A percentile compares a stretch with the other conserved stretches of the same genome.
Evolutionary conservation across 352 stramenopile species (phyloP).

Genomic region (Hyaloperonospora brassicae): DNA sequence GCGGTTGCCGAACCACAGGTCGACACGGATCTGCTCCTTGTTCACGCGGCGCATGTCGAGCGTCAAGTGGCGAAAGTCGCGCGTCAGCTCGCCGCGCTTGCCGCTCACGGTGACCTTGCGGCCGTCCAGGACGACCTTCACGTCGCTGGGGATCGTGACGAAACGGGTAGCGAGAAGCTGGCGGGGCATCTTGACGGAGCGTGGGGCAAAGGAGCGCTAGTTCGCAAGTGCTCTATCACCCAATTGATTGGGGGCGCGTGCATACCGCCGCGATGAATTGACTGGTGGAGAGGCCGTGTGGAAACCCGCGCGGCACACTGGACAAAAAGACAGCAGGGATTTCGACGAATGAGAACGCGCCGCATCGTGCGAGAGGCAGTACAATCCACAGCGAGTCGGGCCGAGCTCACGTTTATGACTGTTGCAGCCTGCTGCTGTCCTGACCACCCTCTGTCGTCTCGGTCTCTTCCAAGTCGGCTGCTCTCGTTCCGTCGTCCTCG

Average conservation of each 20-base stretch:
- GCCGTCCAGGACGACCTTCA: slow-evolving; percentile 91
- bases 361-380: no score
- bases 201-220: slow-evolving; percentile 45
- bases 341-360: slow-evolving; percentile 1
- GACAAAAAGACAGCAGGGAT: background rate
- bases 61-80: slow-evolving; percentile 96
- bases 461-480: background rate
- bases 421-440: no score
- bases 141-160: slow-evolving; percentile 90
- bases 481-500: no score
- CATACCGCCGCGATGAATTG: slow-evolving; percentile 5
- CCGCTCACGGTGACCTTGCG: slow-evolving; percentile 94
- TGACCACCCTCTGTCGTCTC: background rate
- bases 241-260: background rate
- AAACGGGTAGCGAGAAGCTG: slow-evolving; percentile 90
- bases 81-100: slow-evolving; percentile 90
- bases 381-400: no score
- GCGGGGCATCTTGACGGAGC: slow-evolving; percentile 55
- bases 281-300: slow-evolving; percentile 11
- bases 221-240: slow-evolving; percentile 46
- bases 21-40: slow-evolving; percentile 90
- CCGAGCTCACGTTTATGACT: no score
- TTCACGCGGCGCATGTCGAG: slow-evolving; percentile 92
- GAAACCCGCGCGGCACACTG: background rate
- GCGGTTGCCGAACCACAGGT: slow-evolving; percentile 98